Percentiles rank a stretch among this genome's conserved stretches.
These are phyloP conservation scores for Colletotrichum lindemuthianum DNA, from an alignment of 2,329 filamentous ascomycete species.

Conservation along the genomic window DNA sequence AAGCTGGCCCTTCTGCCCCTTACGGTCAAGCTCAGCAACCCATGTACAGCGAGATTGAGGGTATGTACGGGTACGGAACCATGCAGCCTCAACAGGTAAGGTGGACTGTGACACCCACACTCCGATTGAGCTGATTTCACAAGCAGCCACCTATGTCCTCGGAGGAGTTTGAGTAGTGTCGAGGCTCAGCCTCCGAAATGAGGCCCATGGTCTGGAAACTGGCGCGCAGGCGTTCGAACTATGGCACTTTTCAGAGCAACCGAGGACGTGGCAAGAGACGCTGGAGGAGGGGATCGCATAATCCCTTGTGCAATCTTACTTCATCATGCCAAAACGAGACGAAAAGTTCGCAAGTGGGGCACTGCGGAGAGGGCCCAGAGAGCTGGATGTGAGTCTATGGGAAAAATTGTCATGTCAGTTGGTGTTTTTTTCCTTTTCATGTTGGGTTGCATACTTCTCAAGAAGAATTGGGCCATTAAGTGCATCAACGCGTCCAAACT, in stretches of 20 bases:
- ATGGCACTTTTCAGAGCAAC: too few relatives aligned
- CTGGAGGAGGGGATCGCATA: too few relatives aligned
- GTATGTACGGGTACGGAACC: constrained; percentile 85
- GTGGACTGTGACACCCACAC: too few relatives aligned
- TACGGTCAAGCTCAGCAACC: constrained; percentile 82
- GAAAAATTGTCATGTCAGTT: constrained; percentile 42
- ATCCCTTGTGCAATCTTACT: constrained; percentile 42
- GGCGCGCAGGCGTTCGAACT: too few relatives aligned
- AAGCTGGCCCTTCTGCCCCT: constrained; percentile 73
- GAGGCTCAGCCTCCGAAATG: too few relatives aligned
- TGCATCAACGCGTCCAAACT: constrained; percentile 92
- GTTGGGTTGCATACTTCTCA: constrained; percentile 77
- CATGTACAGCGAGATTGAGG: constrained; percentile 85
- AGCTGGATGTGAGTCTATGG: constrained; percentile 70
- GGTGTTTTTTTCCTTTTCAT: background rate
- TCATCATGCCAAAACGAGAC: constrained; percentile 77
- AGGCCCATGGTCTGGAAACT: too few relatives aligned
- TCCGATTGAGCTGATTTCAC: background rate
- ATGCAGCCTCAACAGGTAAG: constrained; percentile 87
- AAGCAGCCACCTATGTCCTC: constrained; percentile 54
- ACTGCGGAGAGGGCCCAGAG: constrained; percentile 66
- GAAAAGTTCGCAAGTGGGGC: constrained; percentile 78
- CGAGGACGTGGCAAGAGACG: too few relatives aligned
- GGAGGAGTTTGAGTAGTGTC: constrained; percentile 56
- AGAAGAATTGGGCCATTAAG: constrained; percentile 87